Conservation (phyloP, 805 yeast species). For the Candida mattraensis region DNA sequence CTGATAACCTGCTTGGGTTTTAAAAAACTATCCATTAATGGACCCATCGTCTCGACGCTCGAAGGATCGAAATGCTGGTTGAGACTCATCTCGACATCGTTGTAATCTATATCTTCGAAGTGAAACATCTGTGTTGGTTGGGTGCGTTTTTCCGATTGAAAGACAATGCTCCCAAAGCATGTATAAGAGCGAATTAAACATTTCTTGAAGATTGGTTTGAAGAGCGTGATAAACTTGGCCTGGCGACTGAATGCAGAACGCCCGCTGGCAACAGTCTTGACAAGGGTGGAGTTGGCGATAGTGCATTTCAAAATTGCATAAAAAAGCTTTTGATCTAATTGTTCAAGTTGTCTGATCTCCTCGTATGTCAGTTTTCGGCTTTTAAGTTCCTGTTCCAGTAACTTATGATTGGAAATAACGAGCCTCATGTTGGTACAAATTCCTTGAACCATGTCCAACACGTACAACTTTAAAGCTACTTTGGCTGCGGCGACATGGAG, state of each 20-base stretch:
- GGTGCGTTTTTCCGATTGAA: neutral
- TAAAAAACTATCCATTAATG: constrained; percentile 6
- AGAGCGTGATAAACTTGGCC: constrained; percentile 5
- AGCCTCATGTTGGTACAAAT: constrained; percentile 4
- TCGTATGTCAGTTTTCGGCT: constrained; percentile 2
- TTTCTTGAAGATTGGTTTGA: constrained; percentile 9
- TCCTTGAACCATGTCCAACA: constrained; percentile 10
- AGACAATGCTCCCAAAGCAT: constrained; percentile 2
- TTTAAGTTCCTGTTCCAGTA: constrained; percentile 7
- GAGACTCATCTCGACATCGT: constrained; percentile 6
- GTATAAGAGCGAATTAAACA: constrained; percentile 3
- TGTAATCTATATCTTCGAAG: constrained; percentile 5
- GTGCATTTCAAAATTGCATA: constrained; percentile 4
- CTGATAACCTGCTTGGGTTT: constrained; percentile 16
- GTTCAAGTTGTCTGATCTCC: constrained; percentile 7
- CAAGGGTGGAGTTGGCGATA: constrained; percentile 2
- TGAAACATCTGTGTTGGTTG: neutral
- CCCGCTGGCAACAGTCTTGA: constrained; percentile 5
- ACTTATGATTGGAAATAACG: constrained; percentile 3
- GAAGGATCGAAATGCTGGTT: neutral
- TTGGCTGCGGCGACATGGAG: constrained; percentile 9
- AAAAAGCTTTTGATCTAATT: neutral
- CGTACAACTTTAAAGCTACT: constrained; percentile 5
- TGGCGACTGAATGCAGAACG: constrained; percentile 8
- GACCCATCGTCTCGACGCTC: neutral